Base-by-base conservation (phyloP, 192 early-diverging fungal species). In the Entomortierella beljakovae region DNA sequence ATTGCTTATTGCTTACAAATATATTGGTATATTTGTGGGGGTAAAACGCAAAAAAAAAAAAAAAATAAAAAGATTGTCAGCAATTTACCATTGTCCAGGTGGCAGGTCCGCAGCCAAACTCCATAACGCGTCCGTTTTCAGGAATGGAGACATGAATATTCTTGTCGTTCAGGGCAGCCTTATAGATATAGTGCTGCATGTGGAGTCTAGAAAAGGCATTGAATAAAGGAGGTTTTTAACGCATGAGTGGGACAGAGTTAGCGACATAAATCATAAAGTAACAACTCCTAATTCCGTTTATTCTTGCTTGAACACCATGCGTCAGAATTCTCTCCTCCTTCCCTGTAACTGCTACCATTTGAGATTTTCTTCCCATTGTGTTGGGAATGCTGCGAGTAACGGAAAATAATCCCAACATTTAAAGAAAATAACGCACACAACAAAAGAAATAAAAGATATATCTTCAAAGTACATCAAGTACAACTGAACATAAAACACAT, bases 191-290 rank as follows among this genome's bases (percentile, higher is more conserved):
- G 31, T 73, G 71, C 63, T 73, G 71, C 22, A 59, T 29, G 52
- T 70, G 81, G 50, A 67, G 80, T 76, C 68, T 83, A 74, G 31
- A 60, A 84, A 51, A n/a, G 37, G 37, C 37, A 38, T 6, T 8
- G 6, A 13, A 38, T 38, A 13, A 8, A 38, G 37, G 37, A 38
- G 37, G n/a, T n/a, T n/a, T n/a, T 65, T 65, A 75, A 34, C 66
- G 65, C 54, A 71, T 81, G 65, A 79, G 79, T 34, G 80, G 37
- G 35, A 49, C 26, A 64, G 34, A 10, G 15, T 2, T 26, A 49
- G 29, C 32, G 32, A 33, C 22, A 49, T 32, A n/a, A n/a, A n/a
- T n/a, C n/a, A n/a, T n/a, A n/a, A n/a, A n/a, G n/a, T 8, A 38
- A 38, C 37, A 38, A 38, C 37, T 38, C 37, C 37, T 38, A 38